phyloP scores from a whole-genome alignment of 163 green algal species.

The Volvox carteri region DNA sequence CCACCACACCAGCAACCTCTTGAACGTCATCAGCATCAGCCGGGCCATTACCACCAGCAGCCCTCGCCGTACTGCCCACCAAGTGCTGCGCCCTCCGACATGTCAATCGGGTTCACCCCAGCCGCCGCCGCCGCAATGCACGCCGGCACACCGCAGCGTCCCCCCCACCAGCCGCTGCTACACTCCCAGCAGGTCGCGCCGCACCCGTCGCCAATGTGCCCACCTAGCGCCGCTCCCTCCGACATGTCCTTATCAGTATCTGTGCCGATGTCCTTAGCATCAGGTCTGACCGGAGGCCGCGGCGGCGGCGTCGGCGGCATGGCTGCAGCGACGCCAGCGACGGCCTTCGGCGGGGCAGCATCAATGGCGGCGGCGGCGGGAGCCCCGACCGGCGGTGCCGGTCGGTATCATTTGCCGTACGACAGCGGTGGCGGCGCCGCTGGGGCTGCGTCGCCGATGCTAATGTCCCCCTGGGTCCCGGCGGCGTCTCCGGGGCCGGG shows the following conservation, averaged over 20 bases:
- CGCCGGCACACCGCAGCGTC: neutral
- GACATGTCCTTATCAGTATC: conserved; percentile 48
- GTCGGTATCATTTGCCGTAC: neutral
- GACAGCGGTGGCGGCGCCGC: neutral
- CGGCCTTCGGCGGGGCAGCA: no score
- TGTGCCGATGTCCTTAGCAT: neutral
- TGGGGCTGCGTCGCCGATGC: conserved; percentile 3
- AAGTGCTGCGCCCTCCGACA: conserved; percentile 45
- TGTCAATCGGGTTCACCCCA: conserved; percentile 39
- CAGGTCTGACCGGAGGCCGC: neutral
- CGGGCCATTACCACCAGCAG: neutral
- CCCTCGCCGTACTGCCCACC: neutral
- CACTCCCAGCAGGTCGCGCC: neutral
- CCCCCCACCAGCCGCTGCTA: neutral
- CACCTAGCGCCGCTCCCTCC: conserved; percentile 28
- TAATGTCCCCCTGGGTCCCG: conserved; percentile 5
- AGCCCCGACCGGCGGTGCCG: neutral
- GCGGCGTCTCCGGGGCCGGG: conserved; percentile 15
- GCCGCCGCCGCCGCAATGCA: neutral
- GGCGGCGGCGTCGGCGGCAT: neutral
- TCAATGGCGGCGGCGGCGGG: neutral
- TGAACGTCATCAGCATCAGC: neutral
- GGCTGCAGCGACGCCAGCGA: neutral
- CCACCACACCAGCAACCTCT: no score
- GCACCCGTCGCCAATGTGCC: neutral